Percentiles rank a stretch among this genome's conserved stretches.
These are phyloP conservation scores for Parachaetomium inaequale DNA, from an alignment of 495 filamentous ascomycete species.

Conservation along the genomic window DNA sequence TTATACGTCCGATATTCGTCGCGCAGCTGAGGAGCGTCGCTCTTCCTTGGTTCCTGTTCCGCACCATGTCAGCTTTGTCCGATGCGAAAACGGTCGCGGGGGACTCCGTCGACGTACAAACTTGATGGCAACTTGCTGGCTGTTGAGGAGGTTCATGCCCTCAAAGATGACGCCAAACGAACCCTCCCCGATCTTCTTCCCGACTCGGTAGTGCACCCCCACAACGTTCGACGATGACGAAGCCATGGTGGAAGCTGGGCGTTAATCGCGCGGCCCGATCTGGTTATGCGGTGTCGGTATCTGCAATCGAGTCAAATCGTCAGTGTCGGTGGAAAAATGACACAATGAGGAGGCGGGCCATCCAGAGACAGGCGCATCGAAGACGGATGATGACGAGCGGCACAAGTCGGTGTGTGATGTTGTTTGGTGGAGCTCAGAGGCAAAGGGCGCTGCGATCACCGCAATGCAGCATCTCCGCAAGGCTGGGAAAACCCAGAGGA, in stretches of 20 bases:
- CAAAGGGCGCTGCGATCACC: background rate
- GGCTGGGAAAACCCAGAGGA: background rate
- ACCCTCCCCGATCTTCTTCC: constrained; percentile 99
- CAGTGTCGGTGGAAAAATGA: background rate
- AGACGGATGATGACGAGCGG: background rate
- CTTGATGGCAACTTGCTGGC: constrained; percentile 99
- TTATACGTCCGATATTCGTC: constrained; percentile 99
- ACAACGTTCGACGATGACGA: constrained; percentile 98
- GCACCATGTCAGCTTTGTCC: background rate
- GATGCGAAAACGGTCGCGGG: background rate
- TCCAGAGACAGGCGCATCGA: background rate
- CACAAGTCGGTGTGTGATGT: background rate
- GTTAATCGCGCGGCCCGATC: background rate
- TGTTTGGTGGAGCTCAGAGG: constrained; percentile 1
- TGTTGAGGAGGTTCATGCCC: constrained; percentile 97
- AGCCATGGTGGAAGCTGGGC: constrained; percentile 57
- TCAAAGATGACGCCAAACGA: constrained; percentile 99
- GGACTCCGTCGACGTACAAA: constrained; percentile 63
- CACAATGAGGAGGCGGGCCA: background rate
- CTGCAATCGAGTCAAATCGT: background rate
- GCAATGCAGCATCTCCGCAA: background rate
- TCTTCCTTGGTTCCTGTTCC: constrained; percentile 92
- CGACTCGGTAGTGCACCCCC: constrained; percentile 96
- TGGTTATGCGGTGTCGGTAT: background rate
- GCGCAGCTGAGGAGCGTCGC: constrained; percentile 94